Evolutionary conservation across 176 grass and related monocot species (phyloP), one percentile per base, ranked within the genome.

Genomic region (Musa acuminata): DNA sequence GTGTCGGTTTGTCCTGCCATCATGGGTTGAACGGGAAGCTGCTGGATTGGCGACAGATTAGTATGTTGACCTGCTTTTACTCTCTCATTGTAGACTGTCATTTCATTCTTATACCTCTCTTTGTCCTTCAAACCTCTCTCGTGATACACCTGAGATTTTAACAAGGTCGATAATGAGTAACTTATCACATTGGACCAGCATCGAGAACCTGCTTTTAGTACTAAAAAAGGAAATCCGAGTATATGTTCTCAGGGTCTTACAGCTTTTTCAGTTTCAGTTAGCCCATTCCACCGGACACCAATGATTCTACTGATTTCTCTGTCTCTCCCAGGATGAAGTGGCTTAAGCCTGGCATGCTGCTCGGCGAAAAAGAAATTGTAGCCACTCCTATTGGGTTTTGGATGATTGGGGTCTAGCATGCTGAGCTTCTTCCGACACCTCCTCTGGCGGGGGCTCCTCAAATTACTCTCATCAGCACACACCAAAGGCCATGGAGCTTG

Each of bases 351-450:
- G 51, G 88, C 92, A 76, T 99, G 90, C 73, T 99, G 91, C 55
- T 99, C 95, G 52, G 87, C 85, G 82, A 94, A 99, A 74, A 99
- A 94, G 73, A 94, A 94, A 89, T 91, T 99, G 78, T 99, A 99
- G 57, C 91, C 95, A 6, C 91, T 99, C 86, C 86, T 87, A 53
- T 89, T 94, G 64, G 90, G 95, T 82, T 99, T 99, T 62, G 90
- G 90, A 83, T 89, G 90, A 62, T 76, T 93, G 2, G 95, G 95
- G 55, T 94, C 88, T 87, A 78, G 88, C 72, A 75, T 84, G 64
- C 91, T 94, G 75, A 85, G 76, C 81, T 88, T 99, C 84, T 78
- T 89, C 77, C 71, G 88, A 22, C 82, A 81, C 6, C 77, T 84
- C n/a, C 81, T 75, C 16, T 82, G 80, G 25, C 79, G 83, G 17